Percentiles rank a stretch among this genome's conserved stretches.
Evolutionary conservation across 805 yeast genomes (phyloP).

Genomic region (Pichia californica): DNA sequence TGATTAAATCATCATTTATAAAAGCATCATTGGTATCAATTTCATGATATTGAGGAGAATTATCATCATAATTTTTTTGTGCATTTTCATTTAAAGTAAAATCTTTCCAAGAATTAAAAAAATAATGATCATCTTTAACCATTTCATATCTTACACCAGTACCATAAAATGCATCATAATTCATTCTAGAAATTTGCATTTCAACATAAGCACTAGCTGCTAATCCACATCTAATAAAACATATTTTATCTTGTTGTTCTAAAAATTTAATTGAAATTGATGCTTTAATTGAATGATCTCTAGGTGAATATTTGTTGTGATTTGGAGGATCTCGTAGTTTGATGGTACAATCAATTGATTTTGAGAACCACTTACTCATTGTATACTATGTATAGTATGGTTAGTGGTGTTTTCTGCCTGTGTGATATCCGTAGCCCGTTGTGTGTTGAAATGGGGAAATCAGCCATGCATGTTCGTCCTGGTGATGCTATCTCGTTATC

Average conservation of each 20-base stretch:
- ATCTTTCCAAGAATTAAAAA: conserved; percentile 2
- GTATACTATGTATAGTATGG: no score
- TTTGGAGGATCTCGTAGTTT: neutral
- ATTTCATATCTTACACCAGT: neutral
- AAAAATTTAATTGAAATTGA: neutral
- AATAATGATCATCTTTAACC: neutral
- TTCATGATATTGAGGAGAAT: no score
- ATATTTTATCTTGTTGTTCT: conserved; percentile 1
- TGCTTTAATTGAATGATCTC: conserved; percentile 1
- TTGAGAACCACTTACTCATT: conserved; percentile 8
- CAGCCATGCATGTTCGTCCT: no score
- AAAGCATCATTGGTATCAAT: no score
- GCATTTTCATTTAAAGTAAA: conserved; percentile 1
- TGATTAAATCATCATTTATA: neutral
- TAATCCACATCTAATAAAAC: conserved; percentile 5
- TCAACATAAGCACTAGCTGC: conserved; percentile 2
- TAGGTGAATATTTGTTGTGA: conserved; percentile 7
- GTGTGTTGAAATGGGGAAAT: no score
- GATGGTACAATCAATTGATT: neutral
- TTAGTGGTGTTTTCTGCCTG: no score
- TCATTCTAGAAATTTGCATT: neutral
- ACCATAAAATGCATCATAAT: neutral
- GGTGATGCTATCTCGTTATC: no score
- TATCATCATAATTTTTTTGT: no score
- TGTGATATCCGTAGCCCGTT: no score